Evolutionary conservation across 345 rosid genomes (phyloP).

Genomic region (Abelmoschus esculentus): DNA sequence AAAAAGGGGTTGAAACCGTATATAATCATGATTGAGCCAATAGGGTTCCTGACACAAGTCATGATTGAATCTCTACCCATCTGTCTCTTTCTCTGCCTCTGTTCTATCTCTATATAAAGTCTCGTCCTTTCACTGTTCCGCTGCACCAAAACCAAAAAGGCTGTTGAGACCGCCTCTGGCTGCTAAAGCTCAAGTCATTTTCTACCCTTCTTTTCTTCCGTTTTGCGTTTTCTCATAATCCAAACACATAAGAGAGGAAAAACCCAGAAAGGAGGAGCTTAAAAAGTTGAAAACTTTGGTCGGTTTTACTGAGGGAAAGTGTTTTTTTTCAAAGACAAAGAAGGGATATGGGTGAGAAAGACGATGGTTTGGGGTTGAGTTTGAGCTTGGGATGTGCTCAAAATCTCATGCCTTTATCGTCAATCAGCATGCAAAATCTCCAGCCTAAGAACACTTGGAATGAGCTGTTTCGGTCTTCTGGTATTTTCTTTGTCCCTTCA

Average conservation of each 20-base stretch:
- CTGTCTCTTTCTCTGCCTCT: constrained; percentile 38
- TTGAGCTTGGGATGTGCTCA: constrained; percentile 42
- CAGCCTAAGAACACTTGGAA: constrained; percentile 29
- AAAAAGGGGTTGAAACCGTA: background rate
- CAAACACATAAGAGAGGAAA: constrained; percentile 8
- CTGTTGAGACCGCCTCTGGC: constrained; percentile 21
- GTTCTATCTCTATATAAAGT: constrained; percentile 25
- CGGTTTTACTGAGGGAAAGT: background rate
- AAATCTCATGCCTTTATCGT: constrained; percentile 32
- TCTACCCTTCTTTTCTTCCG: constrained; percentile 21
- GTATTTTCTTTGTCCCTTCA: constrained; percentile 15
- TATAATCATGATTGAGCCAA: constrained; percentile 40
- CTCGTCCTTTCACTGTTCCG: constrained; percentile 40
- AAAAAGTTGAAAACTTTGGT: constrained; percentile 4
- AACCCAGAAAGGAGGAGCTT: too few relatives aligned
- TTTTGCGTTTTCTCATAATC: constrained; percentile 13
- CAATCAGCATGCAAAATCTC: constrained; percentile 27
- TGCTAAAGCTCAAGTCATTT: constrained; percentile 18
- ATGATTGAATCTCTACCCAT: constrained; percentile 58
- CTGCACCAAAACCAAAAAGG: constrained; percentile 32
- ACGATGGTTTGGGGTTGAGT: constrained; percentile 45
- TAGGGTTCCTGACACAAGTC: constrained; percentile 53
- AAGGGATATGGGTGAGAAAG: constrained; percentile 43
- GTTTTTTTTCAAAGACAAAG: background rate
- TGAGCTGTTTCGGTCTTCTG: constrained; percentile 50